Conservation (phyloP, 1,139 yeast species). For the Geotrichum carabidarum region DNA sequence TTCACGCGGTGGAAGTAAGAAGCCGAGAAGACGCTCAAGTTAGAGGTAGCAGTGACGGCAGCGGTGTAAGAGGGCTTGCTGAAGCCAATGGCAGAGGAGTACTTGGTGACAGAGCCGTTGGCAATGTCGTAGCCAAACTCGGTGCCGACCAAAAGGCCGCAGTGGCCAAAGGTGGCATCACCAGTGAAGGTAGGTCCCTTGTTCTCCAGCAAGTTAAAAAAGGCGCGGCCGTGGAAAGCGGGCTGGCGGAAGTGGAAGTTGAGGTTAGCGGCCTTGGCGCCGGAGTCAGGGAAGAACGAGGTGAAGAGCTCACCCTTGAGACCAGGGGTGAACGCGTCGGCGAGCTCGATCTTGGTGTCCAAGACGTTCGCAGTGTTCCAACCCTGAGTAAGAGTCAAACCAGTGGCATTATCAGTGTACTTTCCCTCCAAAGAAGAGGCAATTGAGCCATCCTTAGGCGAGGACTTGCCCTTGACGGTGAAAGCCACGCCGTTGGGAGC, state of each 20-base stretch:
- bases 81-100: conserved; percentile 93
- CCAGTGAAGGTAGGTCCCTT: conserved; percentile 96
- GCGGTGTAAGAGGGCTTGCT: conserved; percentile 82
- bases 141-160: conserved; percentile 95
- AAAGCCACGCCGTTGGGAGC: conserved; percentile 97
- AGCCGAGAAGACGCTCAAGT: conserved; percentile 87
- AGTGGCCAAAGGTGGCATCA: conserved; percentile 91
- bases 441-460: conserved; percentile 69
- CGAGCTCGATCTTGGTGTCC: conserved; percentile 88
- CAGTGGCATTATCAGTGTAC: conserved; percentile 89
- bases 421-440: conserved; percentile 89
- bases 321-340: conserved; percentile 91
- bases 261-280: conserved; percentile 80
- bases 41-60: conserved; percentile 83
- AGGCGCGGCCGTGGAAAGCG: conserved; percentile 88
- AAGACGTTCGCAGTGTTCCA: conserved; percentile 94
- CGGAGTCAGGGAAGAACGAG: conserved; percentile 77
- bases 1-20: conserved; percentile 96
- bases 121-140: conserved; percentile 95
- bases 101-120: conserved; percentile 87
- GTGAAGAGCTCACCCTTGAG: conserved; percentile 90
- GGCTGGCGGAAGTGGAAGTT: conserved; percentile 91
- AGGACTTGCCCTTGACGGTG: conserved; percentile 89
- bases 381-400: conserved; percentile 91
- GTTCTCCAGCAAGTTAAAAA: conserved; percentile 69